Percentiles rank a stretch among this genome's conserved stretches.
Conservation (phyloP, 768 basidiomycete species). For the Hemileccinum rubropunctum region DNA sequence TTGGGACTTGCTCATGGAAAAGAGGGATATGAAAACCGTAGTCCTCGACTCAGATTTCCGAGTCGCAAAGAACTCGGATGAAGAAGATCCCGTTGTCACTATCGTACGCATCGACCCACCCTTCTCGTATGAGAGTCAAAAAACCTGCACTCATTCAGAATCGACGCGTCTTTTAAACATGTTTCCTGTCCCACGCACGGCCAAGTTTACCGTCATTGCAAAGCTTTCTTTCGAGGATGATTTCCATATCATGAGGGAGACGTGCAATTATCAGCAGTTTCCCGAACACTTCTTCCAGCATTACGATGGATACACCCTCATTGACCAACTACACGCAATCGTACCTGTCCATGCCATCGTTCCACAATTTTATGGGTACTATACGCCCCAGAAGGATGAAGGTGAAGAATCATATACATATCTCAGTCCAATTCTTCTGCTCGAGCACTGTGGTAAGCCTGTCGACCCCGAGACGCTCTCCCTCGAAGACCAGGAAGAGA, state of each 20-base stretch:
- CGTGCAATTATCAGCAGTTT: no score
- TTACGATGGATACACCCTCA: no score
- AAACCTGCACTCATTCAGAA: conserved; percentile 7
- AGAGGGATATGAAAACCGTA: not conserved
- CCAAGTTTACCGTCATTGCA: conserved; percentile 40
- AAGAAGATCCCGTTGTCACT: not conserved
- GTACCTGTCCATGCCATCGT: conserved; percentile 50
- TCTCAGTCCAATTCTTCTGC: conserved; percentile 42
- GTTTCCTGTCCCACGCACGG: conserved; percentile 24
- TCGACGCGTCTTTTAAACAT: no score
- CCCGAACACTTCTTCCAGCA: no score
- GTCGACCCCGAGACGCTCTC: conserved; percentile 29
- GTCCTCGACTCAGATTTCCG: not conserved
- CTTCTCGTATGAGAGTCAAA: conserved; percentile 10
- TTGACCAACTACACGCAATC: no score
- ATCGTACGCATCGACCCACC: conserved; percentile 16
- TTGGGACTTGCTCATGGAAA: conserved; percentile 1
- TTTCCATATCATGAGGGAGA: no score
- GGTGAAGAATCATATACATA: not conserved
- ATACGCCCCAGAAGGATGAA: conserved; percentile 26
- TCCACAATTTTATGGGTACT: conserved; percentile 67
- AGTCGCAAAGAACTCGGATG: not conserved
- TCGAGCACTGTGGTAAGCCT: conserved; percentile 46
- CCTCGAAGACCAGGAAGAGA: conserved; percentile 40
- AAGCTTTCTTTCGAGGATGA: conserved; percentile 38